phyloP scores from a whole-genome alignment of 2,329 filamentous ascomycete species.

The Penicillium sp. region DNA sequence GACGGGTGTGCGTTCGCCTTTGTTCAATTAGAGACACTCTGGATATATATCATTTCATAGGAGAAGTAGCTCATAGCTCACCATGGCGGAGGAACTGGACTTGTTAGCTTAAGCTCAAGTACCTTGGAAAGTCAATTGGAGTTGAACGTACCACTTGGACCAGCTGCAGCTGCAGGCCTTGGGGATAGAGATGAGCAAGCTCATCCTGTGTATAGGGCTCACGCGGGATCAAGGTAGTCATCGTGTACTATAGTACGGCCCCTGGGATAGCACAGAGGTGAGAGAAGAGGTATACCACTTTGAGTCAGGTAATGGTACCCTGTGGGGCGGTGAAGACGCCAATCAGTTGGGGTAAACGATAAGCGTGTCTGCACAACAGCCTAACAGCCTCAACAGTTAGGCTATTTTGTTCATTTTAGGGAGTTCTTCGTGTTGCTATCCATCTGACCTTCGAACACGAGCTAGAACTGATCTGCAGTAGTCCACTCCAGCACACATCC shows the following conservation, averaged over 20 bases:
- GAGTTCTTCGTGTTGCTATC: not conserved
- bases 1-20: conserved; percentile 77
- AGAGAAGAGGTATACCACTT: conserved; percentile 1
- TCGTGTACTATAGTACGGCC: conserved; percentile 39
- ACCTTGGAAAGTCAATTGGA: not conserved
- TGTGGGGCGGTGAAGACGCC: conserved; percentile 22
- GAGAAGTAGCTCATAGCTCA: conserved; percentile 49
- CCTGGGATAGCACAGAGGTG: not conserved
- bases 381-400: not conserved
- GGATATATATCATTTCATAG: not conserved
- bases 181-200: conserved; percentile 77
- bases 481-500: not conserved
- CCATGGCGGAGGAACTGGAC: conserved; percentile 70
- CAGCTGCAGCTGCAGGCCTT: conserved; percentile 75
- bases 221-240: conserved; percentile 77
- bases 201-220: conserved; percentile 78
- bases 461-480: not conserved
- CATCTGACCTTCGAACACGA: not conserved
- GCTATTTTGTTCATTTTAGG: not conserved
- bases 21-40: conserved; percentile 4
- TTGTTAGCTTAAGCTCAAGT: conserved; percentile 16
- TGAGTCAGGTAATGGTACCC: conserved; percentile 10
- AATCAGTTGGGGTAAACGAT: conserved; percentile 7
- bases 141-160: conserved; percentile 71
- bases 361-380: not conserved